phyloP scores from a whole-genome alignment of 108 stramenopile species.

The Halocafeteria seosinensis region DNA sequence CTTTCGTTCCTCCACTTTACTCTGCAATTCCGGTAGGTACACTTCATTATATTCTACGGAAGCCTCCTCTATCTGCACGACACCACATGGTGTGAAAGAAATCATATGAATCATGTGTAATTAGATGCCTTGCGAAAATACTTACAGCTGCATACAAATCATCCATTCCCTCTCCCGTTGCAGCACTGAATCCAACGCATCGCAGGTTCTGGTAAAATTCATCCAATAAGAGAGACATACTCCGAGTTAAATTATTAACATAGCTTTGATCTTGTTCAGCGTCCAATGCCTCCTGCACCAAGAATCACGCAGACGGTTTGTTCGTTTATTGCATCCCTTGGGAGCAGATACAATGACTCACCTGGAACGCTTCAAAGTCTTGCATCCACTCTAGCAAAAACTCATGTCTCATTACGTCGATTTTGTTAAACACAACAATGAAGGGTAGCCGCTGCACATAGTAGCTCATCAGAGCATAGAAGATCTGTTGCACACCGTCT shows the following conservation, averaged over 20 bases:
- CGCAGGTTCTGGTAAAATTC: conserved; percentile 84
- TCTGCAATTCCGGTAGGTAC: no score
- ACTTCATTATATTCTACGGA: no score
- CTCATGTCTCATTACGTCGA: conserved; percentile 58
- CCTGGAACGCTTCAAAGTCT: conserved; percentile 86
- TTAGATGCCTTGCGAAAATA: no score
- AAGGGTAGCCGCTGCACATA: conserved; percentile 77
- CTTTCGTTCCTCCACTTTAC: no score
- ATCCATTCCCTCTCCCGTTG: conserved; percentile 75
- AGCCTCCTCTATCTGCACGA: no score
- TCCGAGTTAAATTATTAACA: conserved; percentile 69
- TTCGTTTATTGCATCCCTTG: no score
- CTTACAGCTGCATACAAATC: conserved; percentile 67
- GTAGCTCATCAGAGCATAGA: no score
- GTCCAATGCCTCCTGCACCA: conserved; percentile 81
- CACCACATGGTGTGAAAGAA: no score
- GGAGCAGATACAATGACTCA: no score
- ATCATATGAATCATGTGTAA: no score
- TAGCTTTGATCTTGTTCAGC: conserved; percentile 42
- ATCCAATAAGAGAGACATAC: conserved; percentile 75
- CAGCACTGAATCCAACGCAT: conserved; percentile 64
- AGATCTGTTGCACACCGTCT: no score
- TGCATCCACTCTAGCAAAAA: conserved; percentile 89
- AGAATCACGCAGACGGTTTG: no score
- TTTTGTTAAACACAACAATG: conserved; percentile 85